phyloP scores from a whole-genome alignment of 805 yeast species.

The Kuraishia molischiana region DNA sequence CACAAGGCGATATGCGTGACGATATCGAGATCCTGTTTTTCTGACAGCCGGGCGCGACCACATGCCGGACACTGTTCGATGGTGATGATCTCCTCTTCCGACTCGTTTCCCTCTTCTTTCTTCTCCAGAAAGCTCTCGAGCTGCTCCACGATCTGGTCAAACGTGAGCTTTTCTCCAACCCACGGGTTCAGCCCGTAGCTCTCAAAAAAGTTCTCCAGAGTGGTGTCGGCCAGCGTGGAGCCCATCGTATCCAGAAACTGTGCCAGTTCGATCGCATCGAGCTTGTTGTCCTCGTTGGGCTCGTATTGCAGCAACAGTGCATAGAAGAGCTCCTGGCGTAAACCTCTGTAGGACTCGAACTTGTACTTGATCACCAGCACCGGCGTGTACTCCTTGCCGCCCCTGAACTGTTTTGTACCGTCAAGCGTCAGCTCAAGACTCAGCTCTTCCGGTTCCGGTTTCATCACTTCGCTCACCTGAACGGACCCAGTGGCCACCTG shows the following conservation, averaged over 20 bases:
- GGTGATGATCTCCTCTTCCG: constrained; percentile 33
- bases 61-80: constrained; percentile 79
- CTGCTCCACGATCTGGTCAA: constrained; percentile 34
- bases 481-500: constrained; percentile 56
- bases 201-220: constrained; percentile 44
- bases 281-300: constrained; percentile 27
- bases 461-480: constrained; percentile 15
- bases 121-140: constrained; percentile 31
- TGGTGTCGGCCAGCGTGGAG: constrained; percentile 41
- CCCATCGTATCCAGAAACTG: constrained; percentile 60
- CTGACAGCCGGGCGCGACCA: constrained; percentile 43
- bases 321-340: constrained; percentile 65
- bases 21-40: constrained; percentile 52
- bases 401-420: constrained; percentile 20
- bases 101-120: constrained; percentile 5
- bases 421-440: constrained; percentile 16
- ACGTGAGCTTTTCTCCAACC: constrained; percentile 41
- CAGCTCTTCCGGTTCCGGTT: constrained; percentile 18
- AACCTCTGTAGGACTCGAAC: constrained; percentile 53
- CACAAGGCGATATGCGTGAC: constrained; percentile 87
- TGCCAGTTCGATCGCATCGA: constrained; percentile 51
- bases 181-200: constrained; percentile 34
- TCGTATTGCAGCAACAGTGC: constrained; percentile 47
- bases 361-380: constrained; percentile 48
- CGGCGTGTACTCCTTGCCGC: constrained; percentile 35